Evolutionary conservation across 2,329 filamentous ascomycete genomes (phyloP).

Genomic region (Aschersonia sp.): DNA sequence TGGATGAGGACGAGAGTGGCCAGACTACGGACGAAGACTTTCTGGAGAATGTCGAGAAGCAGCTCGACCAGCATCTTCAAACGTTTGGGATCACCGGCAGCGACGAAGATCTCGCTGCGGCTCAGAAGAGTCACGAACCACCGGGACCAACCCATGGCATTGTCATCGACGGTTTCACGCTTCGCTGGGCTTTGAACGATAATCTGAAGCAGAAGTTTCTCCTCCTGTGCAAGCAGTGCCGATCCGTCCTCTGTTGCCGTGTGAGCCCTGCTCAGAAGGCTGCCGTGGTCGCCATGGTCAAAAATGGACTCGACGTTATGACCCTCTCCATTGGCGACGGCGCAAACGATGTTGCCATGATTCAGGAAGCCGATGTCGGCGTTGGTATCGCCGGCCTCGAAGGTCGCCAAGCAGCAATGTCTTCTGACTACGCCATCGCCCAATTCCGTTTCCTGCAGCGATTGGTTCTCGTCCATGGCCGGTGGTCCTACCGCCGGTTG

Average conservation of each 20-base stretch:
- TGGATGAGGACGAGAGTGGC: constrained; percentile 55
- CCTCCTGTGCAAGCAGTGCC: constrained; percentile 91
- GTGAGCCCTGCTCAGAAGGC: constrained; percentile 96
- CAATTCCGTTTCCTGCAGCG: constrained; percentile 83
- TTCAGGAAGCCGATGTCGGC: constrained; percentile 92
- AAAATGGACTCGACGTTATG: constrained; percentile 88
- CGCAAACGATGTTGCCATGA: constrained; percentile 95
- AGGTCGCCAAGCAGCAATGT: constrained; percentile 88
- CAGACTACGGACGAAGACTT: constrained; percentile 31
- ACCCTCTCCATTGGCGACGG: constrained; percentile 87
- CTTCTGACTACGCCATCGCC: constrained; percentile 86
- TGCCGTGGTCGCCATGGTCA: constrained; percentile 91
- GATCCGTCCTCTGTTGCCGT: constrained; percentile 90
- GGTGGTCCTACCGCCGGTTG: constrained; percentile 91
- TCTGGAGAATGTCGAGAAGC: constrained; percentile 45
- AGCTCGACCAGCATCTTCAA: constrained; percentile 60
- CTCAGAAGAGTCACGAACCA: constrained; percentile 71
- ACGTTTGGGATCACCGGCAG: constrained; percentile 69
- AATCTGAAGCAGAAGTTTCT: constrained; percentile 81
- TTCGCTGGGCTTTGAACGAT: constrained; percentile 77
- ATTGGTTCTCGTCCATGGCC: constrained; percentile 75
- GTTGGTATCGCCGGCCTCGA: constrained; percentile 91
- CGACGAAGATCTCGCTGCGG: constrained; percentile 68
- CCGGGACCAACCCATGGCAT: constrained; percentile 81
- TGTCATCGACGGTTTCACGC: constrained; percentile 86